Evolutionary conservation across 2,329 filamentous ascomycete genomes (phyloP).

Genomic region (Verticillium nonalfalfae): DNA sequence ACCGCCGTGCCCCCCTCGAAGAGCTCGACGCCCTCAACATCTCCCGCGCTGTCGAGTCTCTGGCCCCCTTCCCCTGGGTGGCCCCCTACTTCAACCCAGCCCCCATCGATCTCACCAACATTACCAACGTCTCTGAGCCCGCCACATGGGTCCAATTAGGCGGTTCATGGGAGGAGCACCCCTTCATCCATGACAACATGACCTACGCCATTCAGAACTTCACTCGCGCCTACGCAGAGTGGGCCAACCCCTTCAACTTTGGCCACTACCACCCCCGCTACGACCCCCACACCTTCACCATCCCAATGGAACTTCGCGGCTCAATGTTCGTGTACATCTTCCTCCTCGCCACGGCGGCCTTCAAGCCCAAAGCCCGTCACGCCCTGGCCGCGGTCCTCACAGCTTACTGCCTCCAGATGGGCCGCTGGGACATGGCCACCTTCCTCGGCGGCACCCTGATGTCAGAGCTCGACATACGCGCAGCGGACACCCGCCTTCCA

Average conservation of each 20-base stretch:
- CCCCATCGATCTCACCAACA: conserved; percentile 6
- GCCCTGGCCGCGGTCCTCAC: conserved; percentile 21
- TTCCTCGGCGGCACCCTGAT: conserved; percentile 29
- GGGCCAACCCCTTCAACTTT: conserved; percentile 34
- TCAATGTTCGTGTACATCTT: conserved; percentile 33
- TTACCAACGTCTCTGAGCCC: conserved; percentile 28
- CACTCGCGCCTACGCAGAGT: conserved; percentile 27
- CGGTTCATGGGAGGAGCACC: conserved; percentile 33
- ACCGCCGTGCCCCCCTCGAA: conserved; percentile 14
- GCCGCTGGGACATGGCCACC: conserved; percentile 32
- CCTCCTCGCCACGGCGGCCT: conserved; percentile 27
- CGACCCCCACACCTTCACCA: conserved; percentile 33
- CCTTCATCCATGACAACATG: conserved; percentile 29
- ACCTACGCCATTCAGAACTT: conserved; percentile 30
- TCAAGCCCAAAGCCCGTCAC: conserved; percentile 26
- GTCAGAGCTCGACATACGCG: conserved; percentile 28
- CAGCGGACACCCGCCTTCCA: conserved; percentile 12
- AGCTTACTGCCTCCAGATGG: conserved; percentile 24
- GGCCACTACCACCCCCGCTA: conserved; percentile 30
- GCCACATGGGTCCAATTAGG: conserved; percentile 29
- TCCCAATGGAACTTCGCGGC: conserved; percentile 33
- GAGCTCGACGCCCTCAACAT: conserved; percentile 8
- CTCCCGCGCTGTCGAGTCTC: conserved; percentile 1
- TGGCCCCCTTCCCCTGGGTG: conserved; percentile 1
- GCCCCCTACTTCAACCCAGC: conserved; percentile 6